phyloP scores from a whole-genome alignment of 192 early-diverging fungal genomes.

The Linderina pennispora region DNA sequence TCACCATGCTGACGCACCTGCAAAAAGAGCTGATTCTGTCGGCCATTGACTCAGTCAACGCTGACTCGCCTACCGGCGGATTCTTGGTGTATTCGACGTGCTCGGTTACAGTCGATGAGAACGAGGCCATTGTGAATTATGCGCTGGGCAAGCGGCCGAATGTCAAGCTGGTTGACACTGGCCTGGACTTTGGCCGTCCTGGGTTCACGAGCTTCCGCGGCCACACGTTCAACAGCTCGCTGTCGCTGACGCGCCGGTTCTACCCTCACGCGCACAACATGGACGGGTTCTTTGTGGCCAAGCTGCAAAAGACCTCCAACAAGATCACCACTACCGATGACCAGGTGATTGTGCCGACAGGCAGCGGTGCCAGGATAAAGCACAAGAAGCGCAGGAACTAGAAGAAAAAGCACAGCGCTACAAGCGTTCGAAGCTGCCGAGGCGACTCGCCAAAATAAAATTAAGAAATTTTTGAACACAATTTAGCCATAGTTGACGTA shows the following conservation, averaged over 20 bases:
- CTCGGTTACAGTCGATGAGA: constrained; percentile 96
- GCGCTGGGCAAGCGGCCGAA: constrained; percentile 91
- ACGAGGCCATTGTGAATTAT: constrained; percentile 96
- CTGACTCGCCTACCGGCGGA: constrained; percentile 87
- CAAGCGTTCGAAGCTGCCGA: too few relatives aligned
- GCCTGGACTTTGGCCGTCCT: constrained; percentile 89
- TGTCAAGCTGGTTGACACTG: constrained; percentile 84
- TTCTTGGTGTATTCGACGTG: constrained; percentile 99
- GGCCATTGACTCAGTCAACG: constrained; percentile 96
- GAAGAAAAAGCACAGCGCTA: too few relatives aligned
- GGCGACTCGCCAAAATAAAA: too few relatives aligned
- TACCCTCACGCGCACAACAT: constrained; percentile 99
- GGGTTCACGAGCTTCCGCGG: constrained; percentile 89
- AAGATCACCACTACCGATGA: constrained; percentile 47
- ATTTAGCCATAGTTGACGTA: too few relatives aligned
- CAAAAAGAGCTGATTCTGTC: constrained; percentile 94
- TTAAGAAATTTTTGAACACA: too few relatives aligned
- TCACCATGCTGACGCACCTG: constrained; percentile 83
- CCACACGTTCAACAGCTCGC: constrained; percentile 75
- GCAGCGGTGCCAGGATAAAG: constrained; percentile 36
- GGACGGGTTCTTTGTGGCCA: constrained; percentile 99
- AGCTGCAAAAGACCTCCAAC: constrained; percentile 93
- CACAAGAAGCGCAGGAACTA: constrained; percentile 15
- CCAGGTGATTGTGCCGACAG: constrained; percentile 26
- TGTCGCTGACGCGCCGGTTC: constrained; percentile 80